Evolutionary conservation across 129 eudicot genomes (phyloP).

Genomic region (Cynara cardunculus): DNA sequence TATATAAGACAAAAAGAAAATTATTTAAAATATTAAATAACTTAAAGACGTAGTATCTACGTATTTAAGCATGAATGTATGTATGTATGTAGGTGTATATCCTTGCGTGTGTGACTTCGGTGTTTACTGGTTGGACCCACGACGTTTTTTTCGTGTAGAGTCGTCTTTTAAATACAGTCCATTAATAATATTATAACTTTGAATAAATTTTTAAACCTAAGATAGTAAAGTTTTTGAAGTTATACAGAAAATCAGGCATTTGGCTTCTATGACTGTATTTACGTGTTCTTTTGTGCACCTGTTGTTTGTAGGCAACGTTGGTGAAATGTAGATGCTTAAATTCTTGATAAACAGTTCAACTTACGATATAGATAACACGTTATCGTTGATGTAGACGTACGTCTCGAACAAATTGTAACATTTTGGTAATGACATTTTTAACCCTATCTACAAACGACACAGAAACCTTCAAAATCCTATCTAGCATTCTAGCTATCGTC

Average conservation of each 20-base stretch:
- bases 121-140: background rate
- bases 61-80: background rate
- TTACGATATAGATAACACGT: conserved; percentile 22
- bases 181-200: background rate
- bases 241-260: background rate
- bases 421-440: conserved; percentile 29
- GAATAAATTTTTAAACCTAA: background rate
- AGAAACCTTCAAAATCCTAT: conserved; percentile 26
- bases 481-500: conserved; percentile 7
- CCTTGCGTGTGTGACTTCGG: background rate
- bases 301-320: conserved; percentile 25
- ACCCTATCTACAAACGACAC: conserved; percentile 14
- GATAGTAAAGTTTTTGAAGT: background rate
- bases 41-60: background rate
- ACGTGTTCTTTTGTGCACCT: conserved; percentile 15
- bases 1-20: background rate
- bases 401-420: conserved; percentile 9
- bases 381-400: conserved; percentile 16
- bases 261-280: conserved; percentile 5
- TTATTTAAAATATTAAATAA: background rate
- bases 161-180: background rate
- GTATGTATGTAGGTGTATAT: background rate
- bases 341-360: background rate
- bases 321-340: background rate
- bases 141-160: background rate